Evolutionary conservation across 2,329 filamentous ascomycete species (phyloP), one percentile per base, ranked within the genome.

Genomic region (Aspergillus sp.): DNA sequence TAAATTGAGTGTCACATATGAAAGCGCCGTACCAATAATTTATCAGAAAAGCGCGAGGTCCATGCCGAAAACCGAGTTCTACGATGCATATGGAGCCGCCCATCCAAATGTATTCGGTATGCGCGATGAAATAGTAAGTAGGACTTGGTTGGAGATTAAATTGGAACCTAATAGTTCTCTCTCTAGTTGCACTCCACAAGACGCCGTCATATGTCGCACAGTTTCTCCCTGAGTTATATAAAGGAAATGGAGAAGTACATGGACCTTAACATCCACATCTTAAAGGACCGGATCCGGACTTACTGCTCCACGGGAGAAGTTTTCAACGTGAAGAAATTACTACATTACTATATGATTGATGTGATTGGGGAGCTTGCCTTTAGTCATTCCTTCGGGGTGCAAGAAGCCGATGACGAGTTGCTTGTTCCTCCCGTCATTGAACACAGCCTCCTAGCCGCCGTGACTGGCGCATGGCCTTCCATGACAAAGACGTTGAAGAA

Each of bases 241-340:
- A 75, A 74, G 53, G 65, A 68, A 9, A 75, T 76, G 73, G 73
- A 75, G 48, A 56, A 62, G 24, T 64, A 70, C 37, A 46, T 76
- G 1, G 72, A 75, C 24, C 12, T 40, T 6, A 71, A 74, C 56
- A 68, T 75, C 23, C 53, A 48, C 9, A 65, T 70, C 11, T 57
- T 75, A 6, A 64, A 59, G 7, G 48, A 63, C 1, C 70, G 65
- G 49, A 64, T 72, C 17, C 27, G 49, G 1, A 12, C 21, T 0
- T 57, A 61, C 46, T 55, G 59, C 17, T 24, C 41, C 4, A 45
- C 41, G 1, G 55, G 62, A 1, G 33, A 66, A 24, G 40, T 31
- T 3, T 73, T 75, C 33, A 67, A 75, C 48, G 60, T 74, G 4
- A 73, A 73, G 47, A 68, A 68, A 40, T 12, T 64, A 0, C 50